Base-by-base conservation (phyloP, 108 stramenopile species). In the Nitzschia inconspicua region DNA sequence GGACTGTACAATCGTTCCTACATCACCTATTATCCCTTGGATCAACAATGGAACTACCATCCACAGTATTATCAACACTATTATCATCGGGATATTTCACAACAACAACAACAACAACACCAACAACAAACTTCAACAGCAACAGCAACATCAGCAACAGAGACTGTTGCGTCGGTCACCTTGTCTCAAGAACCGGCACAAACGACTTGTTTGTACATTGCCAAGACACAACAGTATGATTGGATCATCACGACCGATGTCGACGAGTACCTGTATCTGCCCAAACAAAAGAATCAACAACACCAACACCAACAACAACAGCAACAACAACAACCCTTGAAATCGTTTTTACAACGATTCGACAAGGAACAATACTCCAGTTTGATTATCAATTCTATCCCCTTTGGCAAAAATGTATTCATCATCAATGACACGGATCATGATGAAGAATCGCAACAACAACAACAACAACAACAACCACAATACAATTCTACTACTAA, bases 241-340 rank as follows among this genome's bases (percentile, higher is more conserved):
- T 70, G 68, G 68, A 41, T 70, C 3, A 48, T 29, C 13, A 49
- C 58, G 10, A 46, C 43, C 8, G 68, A 70, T 30, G 46, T 63
- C 4, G 68, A 70, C 34, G 68, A 70, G 22, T 70, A 63, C 28
- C 5, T 70, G 28, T 30, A 51, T 51, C 29, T 51, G 19, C 49
- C 49, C 9, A 51, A 51, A 51, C 4, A 0, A 5, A 9, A 23
- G 19, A 51, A 51, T n/a, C 9, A 29, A 51, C 28, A 23, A 8
- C 28, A 6, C 28, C 18, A 51, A 31, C 29, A 8, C 4, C 29
- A 39, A 9, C 10, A 39, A 9, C 11, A 39, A 14, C 10, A 9
- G 0, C 10, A 39, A 14, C 10, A 9, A 14, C 10, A 9, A 13
- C 10, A 39, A 13, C 50, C 31, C 2, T 30, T 51, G 28, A 10